A percentile compares a stretch with the other conserved stretches of the same genome.
Evolutionary conservation across 2,329 filamentous ascomycete genomes (phyloP).

Genomic region (Pseudophaeomoniella oleicola): DNA sequence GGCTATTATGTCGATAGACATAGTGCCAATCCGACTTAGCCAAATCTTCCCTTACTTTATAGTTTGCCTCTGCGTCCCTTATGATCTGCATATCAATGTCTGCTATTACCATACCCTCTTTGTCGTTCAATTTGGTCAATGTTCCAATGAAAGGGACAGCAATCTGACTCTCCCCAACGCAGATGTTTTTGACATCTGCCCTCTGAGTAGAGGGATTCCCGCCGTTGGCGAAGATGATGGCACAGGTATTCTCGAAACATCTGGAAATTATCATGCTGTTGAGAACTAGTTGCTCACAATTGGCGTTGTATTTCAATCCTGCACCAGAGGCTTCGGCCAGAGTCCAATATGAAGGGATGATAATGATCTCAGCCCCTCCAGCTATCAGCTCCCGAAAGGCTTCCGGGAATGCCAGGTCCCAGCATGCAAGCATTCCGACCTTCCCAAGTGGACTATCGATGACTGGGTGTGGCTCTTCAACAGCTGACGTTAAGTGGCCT

Average conservation of each 20-base stretch:
- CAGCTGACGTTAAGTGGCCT: conserved; percentile 37
- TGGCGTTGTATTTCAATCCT: conserved; percentile 33
- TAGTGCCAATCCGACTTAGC: conserved; percentile 47
- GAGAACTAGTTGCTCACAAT: conserved; percentile 39
- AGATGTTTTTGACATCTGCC: conserved; percentile 25
- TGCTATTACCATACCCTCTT: conserved; percentile 54
- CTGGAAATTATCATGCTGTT: conserved; percentile 38
- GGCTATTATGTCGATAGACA: conserved; percentile 18
- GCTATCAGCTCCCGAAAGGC: conserved; percentile 44
- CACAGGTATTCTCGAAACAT: conserved; percentile 47
- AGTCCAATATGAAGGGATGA: conserved; percentile 46
- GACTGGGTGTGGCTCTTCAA: conserved; percentile 27
- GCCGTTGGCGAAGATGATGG: conserved; percentile 43
- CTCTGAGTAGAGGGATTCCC: conserved; percentile 26
- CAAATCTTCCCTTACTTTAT: conserved; percentile 25
- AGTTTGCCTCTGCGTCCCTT: conserved; percentile 41
- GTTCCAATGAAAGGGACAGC: conserved; percentile 40
- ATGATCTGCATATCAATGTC: conserved; percentile 42
- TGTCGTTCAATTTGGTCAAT: conserved; percentile 34
- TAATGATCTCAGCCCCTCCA: conserved; percentile 40
- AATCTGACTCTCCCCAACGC: conserved; percentile 41
- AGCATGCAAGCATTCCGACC: conserved; percentile 45
- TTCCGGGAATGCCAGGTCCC: conserved; percentile 48
- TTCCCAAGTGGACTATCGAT: conserved; percentile 40
- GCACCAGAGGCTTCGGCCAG: conserved; percentile 32